Conservation (phyloP, 495 filamentous ascomycete species). For the Margaritispora aquatica region DNA sequence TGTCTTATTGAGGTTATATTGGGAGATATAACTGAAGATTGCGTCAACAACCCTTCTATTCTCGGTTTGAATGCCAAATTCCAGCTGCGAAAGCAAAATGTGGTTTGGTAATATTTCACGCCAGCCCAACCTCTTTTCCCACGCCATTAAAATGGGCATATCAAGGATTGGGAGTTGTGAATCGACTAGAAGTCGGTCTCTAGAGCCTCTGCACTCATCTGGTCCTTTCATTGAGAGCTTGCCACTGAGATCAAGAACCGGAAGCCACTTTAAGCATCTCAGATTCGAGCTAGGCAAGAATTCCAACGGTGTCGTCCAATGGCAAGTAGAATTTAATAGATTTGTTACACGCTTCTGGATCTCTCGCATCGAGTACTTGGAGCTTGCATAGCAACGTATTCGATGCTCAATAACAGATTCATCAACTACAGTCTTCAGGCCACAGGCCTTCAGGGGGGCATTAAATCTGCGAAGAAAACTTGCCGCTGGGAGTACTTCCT, state of each 20-base stretch:
- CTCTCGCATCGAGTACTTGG: neutral
- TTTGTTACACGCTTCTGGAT: constrained; percentile 13
- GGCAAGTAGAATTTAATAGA: constrained; percentile 16
- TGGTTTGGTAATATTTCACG: constrained; percentile 13
- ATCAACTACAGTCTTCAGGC: constrained; percentile 21
- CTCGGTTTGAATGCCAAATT: constrained; percentile 10
- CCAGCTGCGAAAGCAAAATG: constrained; percentile 24
- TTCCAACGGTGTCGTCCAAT: neutral
- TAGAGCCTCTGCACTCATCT: constrained; percentile 20
- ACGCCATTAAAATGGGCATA: constrained; percentile 16
- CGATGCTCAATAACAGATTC: constrained; percentile 15
- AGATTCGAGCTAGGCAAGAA: neutral
- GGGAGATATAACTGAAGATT: constrained; percentile 21
- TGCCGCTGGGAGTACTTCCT: constrained; percentile 26
- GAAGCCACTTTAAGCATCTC: constrained; percentile 25
- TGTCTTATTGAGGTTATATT: constrained; percentile 1
- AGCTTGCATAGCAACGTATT: constrained; percentile 6
- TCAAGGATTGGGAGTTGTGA: constrained; percentile 22
- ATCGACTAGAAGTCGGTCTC: constrained; percentile 21
- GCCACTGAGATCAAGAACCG: constrained; percentile 14
- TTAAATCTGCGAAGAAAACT: constrained; percentile 21
- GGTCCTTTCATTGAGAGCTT: constrained; percentile 15
- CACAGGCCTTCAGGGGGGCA: constrained; percentile 16
- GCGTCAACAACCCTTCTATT: constrained; percentile 20
- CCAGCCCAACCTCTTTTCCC: constrained; percentile 30